These are phyloP conservation scores for Kodamaea arcana DNA, from an alignment of 1,139 yeast genomes.

Conservation along the genomic window DNA sequence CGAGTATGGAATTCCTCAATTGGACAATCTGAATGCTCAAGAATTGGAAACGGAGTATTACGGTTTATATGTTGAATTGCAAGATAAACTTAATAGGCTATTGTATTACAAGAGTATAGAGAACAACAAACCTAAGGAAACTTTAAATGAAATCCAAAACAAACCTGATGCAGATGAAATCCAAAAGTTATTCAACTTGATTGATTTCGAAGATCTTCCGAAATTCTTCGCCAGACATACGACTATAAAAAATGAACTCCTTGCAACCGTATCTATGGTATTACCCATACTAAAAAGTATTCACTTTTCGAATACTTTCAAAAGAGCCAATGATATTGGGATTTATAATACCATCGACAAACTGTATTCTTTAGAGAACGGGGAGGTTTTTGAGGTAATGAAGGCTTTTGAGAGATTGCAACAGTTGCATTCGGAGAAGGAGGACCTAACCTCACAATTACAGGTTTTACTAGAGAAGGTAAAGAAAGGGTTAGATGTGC, in stretches of 20 bases:
- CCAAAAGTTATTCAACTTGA: not conserved
- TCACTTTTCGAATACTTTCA: slow-evolving; percentile 5
- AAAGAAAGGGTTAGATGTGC: not conserved
- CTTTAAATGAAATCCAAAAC: not conserved
- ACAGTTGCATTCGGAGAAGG: slow-evolving; percentile 5
- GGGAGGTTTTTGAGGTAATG: slow-evolving; percentile 14
- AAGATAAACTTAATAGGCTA: slow-evolving; percentile 24
- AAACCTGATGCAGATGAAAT: not conserved
- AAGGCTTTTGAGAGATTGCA: slow-evolving; percentile 10
- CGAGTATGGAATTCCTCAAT: slow-evolving; percentile 24
- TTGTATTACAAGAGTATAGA: slow-evolving; percentile 25
- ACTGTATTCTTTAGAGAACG: slow-evolving; percentile 14
- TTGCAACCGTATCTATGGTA: slow-evolving; percentile 4
- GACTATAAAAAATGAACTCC: slow-evolving; percentile 3
- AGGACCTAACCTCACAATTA: slow-evolving; percentile 1
- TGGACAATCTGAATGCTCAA: slow-evolving; percentile 1
- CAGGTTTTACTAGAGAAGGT: not conserved
- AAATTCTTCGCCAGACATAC: slow-evolving; percentile 5
- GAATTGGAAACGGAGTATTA: slow-evolving; percentile 22
- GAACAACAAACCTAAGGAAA: slow-evolving; percentile 6
- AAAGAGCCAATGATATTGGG: slow-evolving; percentile 26
- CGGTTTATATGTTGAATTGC: slow-evolving; percentile 18
- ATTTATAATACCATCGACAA: slow-evolving; percentile 23
- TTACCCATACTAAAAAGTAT: slow-evolving; percentile 7
- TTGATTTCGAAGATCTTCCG: not conserved